Evolutionary conservation across 257 asterid species (phyloP).

Genomic region (Jaltomata sinuosa): DNA sequence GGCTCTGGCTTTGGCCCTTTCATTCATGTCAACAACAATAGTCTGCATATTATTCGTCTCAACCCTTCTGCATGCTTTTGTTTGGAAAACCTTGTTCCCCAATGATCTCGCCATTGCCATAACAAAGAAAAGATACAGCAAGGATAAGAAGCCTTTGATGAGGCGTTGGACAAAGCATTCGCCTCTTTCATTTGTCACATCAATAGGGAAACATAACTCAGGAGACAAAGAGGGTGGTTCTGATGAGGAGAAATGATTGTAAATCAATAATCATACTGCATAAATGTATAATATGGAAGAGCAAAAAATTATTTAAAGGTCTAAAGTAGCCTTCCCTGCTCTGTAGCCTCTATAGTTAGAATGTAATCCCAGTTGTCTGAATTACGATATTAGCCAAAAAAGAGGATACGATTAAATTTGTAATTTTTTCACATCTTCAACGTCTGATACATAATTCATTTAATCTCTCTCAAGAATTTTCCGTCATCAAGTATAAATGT

Average conservation of each 20-base stretch:
- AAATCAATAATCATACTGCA: not conserved
- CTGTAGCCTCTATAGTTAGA: not conserved
- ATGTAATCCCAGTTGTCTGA: not conserved
- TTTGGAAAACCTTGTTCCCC: slow-evolving; percentile 75
- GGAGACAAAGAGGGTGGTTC: slow-evolving; percentile 18
- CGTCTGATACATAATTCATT: too few species aligned
- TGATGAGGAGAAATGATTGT: slow-evolving; percentile 21
- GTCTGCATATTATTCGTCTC: slow-evolving; percentile 54
- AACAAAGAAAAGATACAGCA: slow-evolving; percentile 36
- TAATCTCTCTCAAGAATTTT: not conserved
- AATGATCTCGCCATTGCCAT: slow-evolving; percentile 94
- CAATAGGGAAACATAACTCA: slow-evolving; percentile 33
- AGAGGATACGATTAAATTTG: not conserved
- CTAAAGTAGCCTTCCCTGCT: not conserved
- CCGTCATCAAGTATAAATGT: not conserved
- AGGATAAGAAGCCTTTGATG: slow-evolving; percentile 50
- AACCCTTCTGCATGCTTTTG: slow-evolving; percentile 74
- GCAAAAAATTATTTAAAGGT: not conserved
- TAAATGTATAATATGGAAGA: not conserved
- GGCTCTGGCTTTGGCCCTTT: slow-evolving; percentile 53
- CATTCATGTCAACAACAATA: slow-evolving; percentile 77
- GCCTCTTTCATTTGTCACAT: slow-evolving; percentile 42
- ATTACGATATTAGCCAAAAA: not conserved
- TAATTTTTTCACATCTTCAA: not conserved
- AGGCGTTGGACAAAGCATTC: slow-evolving; percentile 68